Percentiles rank a stretch among this genome's conserved stretches.
phyloP scores from a whole-genome alignment of 1,284 basidiomycete genomes.

The Afroboletus lepidellus region DNA sequence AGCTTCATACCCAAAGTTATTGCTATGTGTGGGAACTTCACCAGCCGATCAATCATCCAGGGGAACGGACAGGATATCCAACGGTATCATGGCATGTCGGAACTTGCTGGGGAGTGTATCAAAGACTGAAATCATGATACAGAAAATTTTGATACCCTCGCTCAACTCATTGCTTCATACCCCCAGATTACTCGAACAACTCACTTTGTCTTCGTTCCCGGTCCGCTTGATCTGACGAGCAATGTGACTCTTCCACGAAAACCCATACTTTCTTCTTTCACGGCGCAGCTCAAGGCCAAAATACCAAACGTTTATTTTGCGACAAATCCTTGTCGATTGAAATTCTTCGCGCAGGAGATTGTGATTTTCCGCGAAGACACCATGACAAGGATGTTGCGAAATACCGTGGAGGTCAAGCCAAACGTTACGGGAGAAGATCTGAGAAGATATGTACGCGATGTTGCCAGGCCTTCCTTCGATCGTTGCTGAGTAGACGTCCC shows the following conservation, averaged over 20 bases:
- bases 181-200: slow-evolving; percentile 74
- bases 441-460: slow-evolving; percentile 77
- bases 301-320: slow-evolving; percentile 81
- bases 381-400: slow-evolving; percentile 93
- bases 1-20: slow-evolving; percentile 85
- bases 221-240: slow-evolving; percentile 84
- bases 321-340: slow-evolving; percentile 92
- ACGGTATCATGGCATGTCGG: slow-evolving; percentile 72
- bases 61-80: slow-evolving; percentile 78
- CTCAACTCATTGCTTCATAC: slow-evolving; percentile 81
- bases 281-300: slow-evolving; percentile 63
- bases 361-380: slow-evolving; percentile 92
- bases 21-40: slow-evolving; percentile 95
- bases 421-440: slow-evolving; percentile 73
- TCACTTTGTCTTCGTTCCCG: slow-evolving; percentile 93
- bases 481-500: slow-evolving; percentile 7
- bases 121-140: slow-evolving; percentile 9
- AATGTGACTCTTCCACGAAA: slow-evolving; percentile 78
- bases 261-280: slow-evolving; percentile 74
- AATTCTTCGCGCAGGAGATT: slow-evolving; percentile 95
- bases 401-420: slow-evolving; percentile 84
- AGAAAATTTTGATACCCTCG: slow-evolving; percentile 87
- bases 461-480: not conserved
- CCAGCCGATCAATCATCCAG: slow-evolving; percentile 75
- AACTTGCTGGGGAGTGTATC: not conserved